Evolutionary conservation across 2,329 filamentous ascomycete genomes (phyloP).

Genomic region (Helminthosporium solani): DNA sequence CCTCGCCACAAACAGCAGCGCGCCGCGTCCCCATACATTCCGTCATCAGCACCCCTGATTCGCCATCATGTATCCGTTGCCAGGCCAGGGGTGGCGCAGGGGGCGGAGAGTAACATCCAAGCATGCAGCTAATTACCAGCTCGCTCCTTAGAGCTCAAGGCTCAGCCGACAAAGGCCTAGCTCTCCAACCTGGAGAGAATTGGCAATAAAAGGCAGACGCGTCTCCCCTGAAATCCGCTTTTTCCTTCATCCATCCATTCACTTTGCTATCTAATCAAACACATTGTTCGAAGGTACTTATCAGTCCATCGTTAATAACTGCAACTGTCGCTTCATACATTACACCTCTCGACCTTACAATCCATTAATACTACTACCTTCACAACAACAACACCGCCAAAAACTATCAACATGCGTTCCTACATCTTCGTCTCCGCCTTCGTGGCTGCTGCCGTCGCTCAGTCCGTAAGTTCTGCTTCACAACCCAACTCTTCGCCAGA

Average conservation of each 20-base stretch:
- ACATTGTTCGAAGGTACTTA: slow-evolving; percentile 13
- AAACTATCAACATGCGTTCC: slow-evolving; percentile 32
- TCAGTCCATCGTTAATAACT: slow-evolving; percentile 13
- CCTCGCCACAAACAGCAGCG: neutral
- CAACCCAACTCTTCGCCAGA: neutral
- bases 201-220: slow-evolving; percentile 11
- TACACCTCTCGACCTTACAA: neutral
- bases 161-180: slow-evolving; percentile 5
- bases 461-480: slow-evolving; percentile 8
- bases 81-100: slow-evolving; percentile 25
- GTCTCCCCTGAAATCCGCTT: slow-evolving; percentile 8
- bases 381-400: slow-evolving; percentile 6
- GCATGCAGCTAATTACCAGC: slow-evolving; percentile 14
- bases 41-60: neutral
- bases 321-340: neutral
- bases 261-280: slow-evolving; percentile 10
- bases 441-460: slow-evolving; percentile 24
- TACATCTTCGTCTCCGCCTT: slow-evolving; percentile 33
- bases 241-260: slow-evolving; percentile 12
- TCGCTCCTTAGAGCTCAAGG: no score
- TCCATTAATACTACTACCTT: neutral
- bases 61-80: slow-evolving; percentile 17
- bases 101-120: slow-evolving; percentile 8
- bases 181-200: slow-evolving; percentile 18
- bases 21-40: neutral